phyloP scores from a whole-genome alignment of 257 asterid genomes.

The Petrea volubilis region DNA sequence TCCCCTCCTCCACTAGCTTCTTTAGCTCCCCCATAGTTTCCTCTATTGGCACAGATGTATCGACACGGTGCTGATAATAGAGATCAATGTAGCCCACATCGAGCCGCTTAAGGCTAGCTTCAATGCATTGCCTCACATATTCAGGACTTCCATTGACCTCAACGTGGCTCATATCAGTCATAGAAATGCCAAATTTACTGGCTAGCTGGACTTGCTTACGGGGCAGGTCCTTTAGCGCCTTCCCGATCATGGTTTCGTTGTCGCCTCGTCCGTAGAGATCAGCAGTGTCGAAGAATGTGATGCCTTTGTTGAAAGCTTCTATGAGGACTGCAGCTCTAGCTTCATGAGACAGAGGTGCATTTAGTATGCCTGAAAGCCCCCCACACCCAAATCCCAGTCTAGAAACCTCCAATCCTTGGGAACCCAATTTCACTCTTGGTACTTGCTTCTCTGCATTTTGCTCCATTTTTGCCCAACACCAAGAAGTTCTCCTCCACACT shows the following conservation, averaged over 20 bases:
- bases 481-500: not conserved
- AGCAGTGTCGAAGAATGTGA: slow-evolving; percentile 55
- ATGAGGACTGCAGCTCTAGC: slow-evolving; percentile 41
- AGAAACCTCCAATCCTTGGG: slow-evolving; percentile 64
- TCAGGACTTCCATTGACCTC: slow-evolving; percentile 49
- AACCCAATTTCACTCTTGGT: slow-evolving; percentile 55
- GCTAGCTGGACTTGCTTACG: slow-evolving; percentile 56
- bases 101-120: slow-evolving; percentile 54
- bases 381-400: slow-evolving; percentile 54
- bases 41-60: slow-evolving; percentile 53
- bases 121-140: slow-evolving; percentile 47
- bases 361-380: slow-evolving; percentile 50
- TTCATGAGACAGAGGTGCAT: slow-evolving; percentile 50
- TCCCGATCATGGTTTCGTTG: slow-evolving; percentile 56
- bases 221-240: slow-evolving; percentile 57
- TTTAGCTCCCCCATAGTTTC: slow-evolving; percentile 61
- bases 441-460: slow-evolving; percentile 29
- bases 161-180: slow-evolving; percentile 21
- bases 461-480: too few species aligned
- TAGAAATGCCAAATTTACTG: slow-evolving; percentile 48
- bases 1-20: slow-evolving; percentile 60
- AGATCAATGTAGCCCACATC: slow-evolving; percentile 57
- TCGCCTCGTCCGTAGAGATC: slow-evolving; percentile 41
- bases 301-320: slow-evolving; percentile 47
- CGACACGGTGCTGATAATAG: slow-evolving; percentile 51